Evolutionary conservation across 257 asterid genomes (phyloP).

Genomic region (Petunia secreta): DNA sequence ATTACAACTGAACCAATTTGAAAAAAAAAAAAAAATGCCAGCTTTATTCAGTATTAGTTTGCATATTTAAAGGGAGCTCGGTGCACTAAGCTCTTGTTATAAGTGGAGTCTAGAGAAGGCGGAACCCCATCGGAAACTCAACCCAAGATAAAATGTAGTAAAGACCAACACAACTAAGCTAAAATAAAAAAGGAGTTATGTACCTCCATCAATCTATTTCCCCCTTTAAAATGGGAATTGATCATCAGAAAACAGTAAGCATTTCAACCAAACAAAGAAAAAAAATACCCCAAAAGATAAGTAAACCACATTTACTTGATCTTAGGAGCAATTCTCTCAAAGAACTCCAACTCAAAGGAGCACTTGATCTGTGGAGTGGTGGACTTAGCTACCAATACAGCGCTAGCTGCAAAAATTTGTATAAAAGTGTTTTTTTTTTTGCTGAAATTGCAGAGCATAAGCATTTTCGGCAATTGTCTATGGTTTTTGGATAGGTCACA

Average conservation of each 20-base stretch:
- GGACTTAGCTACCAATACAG: slow-evolving; percentile 9
- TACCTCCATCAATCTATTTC: too few species aligned
- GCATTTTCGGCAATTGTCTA: not conserved
- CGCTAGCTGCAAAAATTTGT: not conserved
- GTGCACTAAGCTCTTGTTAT: not conserved
- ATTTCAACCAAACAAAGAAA: too few species aligned
- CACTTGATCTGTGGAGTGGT: not conserved
- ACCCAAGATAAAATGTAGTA: too few species aligned
- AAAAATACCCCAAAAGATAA: too few species aligned
- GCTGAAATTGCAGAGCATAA: not conserved
- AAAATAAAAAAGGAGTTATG: too few species aligned
- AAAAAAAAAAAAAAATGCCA: not conserved
- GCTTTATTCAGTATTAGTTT: not conserved
- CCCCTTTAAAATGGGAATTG: too few species aligned
- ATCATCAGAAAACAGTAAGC: too few species aligned
- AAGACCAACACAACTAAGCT: too few species aligned
- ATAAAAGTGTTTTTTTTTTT: not conserved
- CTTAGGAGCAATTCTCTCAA: not conserved
- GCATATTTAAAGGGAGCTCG: not conserved
- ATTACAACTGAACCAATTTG: not conserved
- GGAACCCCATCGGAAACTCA: too few species aligned
- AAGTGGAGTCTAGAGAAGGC: not conserved
- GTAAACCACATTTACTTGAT: not conserved
- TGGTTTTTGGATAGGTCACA: not conserved
- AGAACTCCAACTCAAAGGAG: slow-evolving; percentile 9